Evolutionary conservation across 169 alveolate species (phyloP).

Genomic region (Plasmodium billcollinsi): DNA sequence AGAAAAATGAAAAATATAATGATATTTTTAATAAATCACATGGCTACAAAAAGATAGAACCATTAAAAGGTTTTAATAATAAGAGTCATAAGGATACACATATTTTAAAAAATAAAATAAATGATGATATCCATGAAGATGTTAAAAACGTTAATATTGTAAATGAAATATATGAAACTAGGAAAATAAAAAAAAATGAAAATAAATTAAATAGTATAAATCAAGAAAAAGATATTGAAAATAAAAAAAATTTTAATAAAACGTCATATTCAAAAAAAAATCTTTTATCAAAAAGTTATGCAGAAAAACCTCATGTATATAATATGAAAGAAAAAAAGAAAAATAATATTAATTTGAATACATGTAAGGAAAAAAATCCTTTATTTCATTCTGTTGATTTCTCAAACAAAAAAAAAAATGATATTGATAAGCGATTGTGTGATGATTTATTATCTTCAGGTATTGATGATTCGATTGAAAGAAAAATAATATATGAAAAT

Average conservation of each 20-base stretch:
- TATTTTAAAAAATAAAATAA: neutral
- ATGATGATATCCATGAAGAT: neutral
- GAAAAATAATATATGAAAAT: slow-evolving; percentile 51
- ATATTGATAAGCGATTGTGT: neutral
- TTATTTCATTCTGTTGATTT: slow-evolving; percentile 18
- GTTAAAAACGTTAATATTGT: neutral
- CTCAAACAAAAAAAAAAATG: neutral
- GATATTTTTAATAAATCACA: too few relatives aligned
- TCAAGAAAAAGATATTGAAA: neutral
- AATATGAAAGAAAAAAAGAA: neutral
- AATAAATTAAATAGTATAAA: neutral
- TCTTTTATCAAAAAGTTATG: slow-evolving; percentile 1
- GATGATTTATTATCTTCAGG: slow-evolving; percentile 10
- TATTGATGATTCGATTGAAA: slow-evolving; percentile 7
- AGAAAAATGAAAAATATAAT: too few relatives aligned
- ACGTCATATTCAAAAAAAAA: neutral
- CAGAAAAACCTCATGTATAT: neutral
- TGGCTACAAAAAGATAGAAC: too few relatives aligned
- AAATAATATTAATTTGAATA: neutral
- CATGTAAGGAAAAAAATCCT: slow-evolving; percentile 14
- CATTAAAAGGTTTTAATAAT: too few relatives aligned
- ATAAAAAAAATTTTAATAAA: neutral
- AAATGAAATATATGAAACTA: neutral
- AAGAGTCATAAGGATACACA: neutral
- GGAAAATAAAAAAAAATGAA: neutral